Base-by-base conservation (phyloP, 192 early-diverging fungal species). In the Backusella morwellensis region DNA sequence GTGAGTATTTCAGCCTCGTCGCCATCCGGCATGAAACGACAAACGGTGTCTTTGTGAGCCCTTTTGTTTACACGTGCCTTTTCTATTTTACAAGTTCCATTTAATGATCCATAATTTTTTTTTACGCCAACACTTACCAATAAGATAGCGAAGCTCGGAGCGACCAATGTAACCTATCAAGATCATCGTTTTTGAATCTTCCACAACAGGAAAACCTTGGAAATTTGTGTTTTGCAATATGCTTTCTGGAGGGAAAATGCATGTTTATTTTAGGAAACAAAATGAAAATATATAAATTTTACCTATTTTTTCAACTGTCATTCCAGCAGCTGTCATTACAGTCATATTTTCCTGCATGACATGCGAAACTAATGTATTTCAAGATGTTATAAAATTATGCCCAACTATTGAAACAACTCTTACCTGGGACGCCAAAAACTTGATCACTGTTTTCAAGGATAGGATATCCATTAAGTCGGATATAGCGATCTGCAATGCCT, bases 401-500 rank as follows among this genome's bases (percentile, higher is more conserved):
- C 4, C 26, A 17, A 3, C 15, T 15, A 21, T 66, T 34, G 47
- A 67, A 38, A 66, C 7, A 34, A 26, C 23, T 15, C 17, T 34
- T 75, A 82, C 81, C 82, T 70, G 86, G 85, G 6, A 85, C 86
- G 8, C 87, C 89, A 77, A 91, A 88, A n/a, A 86, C 83, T 74
- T 90, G 85, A 32, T 92, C 91, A 40, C 89, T 89, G 47, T 93
- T 93, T 77, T 94, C 93, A 36, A 94, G 78, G 72, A 93, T 93
- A 4, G 95, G 95, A 68, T 92, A 86, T 3, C 92, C 92, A 66
- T 94, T 94, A 56, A 94, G 79, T 52, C 90, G 86, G 40, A 96
- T 95, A 52, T 92, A 89, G 38, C 91, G 91, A 78, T 96, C 94
- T 74, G 85, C 86, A 68, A 96, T 94, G 9, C 94, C 93, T 35